phyloP scores from a whole-genome alignment of 768 basidiomycete genomes.

The Russula sp. region DNA sequence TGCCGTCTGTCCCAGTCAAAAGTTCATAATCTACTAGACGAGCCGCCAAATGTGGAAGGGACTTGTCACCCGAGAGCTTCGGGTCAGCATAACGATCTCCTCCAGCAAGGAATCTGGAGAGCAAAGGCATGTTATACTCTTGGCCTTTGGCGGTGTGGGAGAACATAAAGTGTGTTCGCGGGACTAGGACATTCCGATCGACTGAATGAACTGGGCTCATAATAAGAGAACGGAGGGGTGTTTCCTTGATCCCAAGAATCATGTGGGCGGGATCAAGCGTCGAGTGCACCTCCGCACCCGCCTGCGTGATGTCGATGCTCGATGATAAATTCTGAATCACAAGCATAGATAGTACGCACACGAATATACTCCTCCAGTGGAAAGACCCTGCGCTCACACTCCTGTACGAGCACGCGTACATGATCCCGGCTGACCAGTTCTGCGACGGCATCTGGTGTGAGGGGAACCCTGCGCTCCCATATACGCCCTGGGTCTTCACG shows the following conservation, averaged over 20 bases:
- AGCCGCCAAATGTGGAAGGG: conserved; percentile 37
- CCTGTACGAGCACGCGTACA: conserved; percentile 69
- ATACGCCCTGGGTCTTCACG: conserved; percentile 76
- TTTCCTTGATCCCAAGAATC: conserved; percentile 86
- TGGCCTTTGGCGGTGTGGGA: conserved; percentile 90
- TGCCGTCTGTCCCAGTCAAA: conserved; percentile 57
- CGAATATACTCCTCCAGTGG: conserved; percentile 57
- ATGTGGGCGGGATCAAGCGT: conserved; percentile 66
- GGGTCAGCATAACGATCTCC: conserved; percentile 21
- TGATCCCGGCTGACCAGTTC: conserved; percentile 54
- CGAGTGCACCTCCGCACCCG: conserved; percentile 65
- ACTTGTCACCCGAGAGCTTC: conserved; percentile 8
- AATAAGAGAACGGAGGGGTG: conserved; percentile 61
- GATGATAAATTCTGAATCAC: background rate
- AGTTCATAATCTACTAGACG: conserved; percentile 85
- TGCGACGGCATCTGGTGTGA: conserved; percentile 73
- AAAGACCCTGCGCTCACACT: conserved; percentile 74
- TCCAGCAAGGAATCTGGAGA: conserved; percentile 55
- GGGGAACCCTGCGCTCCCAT: conserved; percentile 84
- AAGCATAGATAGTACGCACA: conserved; percentile 43
- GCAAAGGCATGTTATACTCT: conserved; percentile 76
- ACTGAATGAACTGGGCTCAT: conserved; percentile 42
- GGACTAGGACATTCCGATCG: conserved; percentile 31
- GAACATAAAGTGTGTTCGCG: conserved; percentile 85
- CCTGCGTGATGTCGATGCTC: conserved; percentile 44